Evolutionary conservation across 1,139 yeast species (phyloP), one percentile per base, ranked within the genome.

Genomic region (Kodamaea ohmeri): DNA sequence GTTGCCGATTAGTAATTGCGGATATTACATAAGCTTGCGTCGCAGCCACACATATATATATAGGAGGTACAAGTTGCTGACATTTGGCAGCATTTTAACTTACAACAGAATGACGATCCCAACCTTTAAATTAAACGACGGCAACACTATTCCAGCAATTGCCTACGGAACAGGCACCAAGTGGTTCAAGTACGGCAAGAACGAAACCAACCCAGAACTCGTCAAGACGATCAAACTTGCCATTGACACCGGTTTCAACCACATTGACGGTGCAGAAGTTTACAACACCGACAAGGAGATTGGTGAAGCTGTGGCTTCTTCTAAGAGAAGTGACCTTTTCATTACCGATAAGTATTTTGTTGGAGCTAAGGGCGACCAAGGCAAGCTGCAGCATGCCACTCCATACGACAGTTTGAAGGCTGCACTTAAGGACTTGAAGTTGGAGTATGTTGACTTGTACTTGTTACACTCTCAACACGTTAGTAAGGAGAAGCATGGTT

Each of bases 291-390:
- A 57, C 36, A 36, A 35, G n/a, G 72, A 64, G 40, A 51, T 62
- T 33, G 67, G 67, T 9, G 42, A 40, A 27, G 69, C 65, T 1
- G 35, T 65, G 24, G 47, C 53, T 13, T 56, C 54, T 9, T 42
- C 44, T 18, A 37, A 45, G 13, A 71, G 85, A 53, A 62, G 61
- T 32, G 68, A 77, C 39, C 51, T 79, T 20, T 80, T 72, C 58
- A 55, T 79, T 45, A 77, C 83, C 31, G 75, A 79, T 44, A 80
- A 79, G 58, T 70, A 53, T 50, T 66, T 55, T 56, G 40, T 58
- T 20, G 58, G 62, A 17, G 49, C 12, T 4, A 31, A 31, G 13
- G 30, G 20, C 19, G 55, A 60, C 9, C 83, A 87, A 45, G 34
- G 42, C 17, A 21, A 15, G 25, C 48, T 60, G 6, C 34, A 39